phyloP scores from a whole-genome alignment of 495 filamentous ascomycete genomes.

The Tuber magnatum region DNA sequence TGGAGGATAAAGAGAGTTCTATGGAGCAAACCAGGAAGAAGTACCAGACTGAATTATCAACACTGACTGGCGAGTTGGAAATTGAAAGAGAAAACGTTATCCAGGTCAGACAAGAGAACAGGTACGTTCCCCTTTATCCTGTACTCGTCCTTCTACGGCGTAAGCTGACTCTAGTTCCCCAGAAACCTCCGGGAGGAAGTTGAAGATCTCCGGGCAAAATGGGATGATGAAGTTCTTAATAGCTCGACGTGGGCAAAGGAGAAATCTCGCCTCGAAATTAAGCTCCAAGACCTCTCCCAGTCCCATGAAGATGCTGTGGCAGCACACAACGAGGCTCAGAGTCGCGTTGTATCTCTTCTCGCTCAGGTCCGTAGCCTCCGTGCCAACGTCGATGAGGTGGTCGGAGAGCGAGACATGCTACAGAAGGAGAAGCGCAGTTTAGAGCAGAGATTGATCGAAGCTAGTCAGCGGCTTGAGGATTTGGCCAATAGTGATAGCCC shows the following conservation, averaged over 20 bases:
- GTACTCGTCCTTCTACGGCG: slow-evolving; percentile 42
- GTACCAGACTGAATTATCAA: slow-evolving; percentile 87
- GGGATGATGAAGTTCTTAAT: slow-evolving; percentile 98
- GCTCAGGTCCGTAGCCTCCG: slow-evolving; percentile 85
- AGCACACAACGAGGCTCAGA: slow-evolving; percentile 91
- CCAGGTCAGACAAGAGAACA: slow-evolving; percentile 50
- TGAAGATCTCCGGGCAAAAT: slow-evolving; percentile 89
- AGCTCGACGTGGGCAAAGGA: slow-evolving; percentile 98
- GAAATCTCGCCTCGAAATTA: slow-evolving; percentile 84
- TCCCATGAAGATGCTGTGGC: slow-evolving; percentile 87
- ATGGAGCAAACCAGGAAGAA: slow-evolving; percentile 98
- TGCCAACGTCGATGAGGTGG: slow-evolving; percentile 75
- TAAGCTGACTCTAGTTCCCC: slow-evolving; percentile 56
- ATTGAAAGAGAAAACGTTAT: slow-evolving; percentile 82
- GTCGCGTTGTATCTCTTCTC: slow-evolving; percentile 79
- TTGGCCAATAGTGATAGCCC: slow-evolving; percentile 79
- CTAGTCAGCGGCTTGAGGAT: slow-evolving; percentile 84
- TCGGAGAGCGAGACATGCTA: slow-evolving; percentile 75
- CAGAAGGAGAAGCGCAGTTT: slow-evolving; percentile 84
- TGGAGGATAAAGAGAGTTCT: slow-evolving; percentile 91
- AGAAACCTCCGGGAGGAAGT: slow-evolving; percentile 81
- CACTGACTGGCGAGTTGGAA: slow-evolving; percentile 82
- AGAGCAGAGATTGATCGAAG: slow-evolving; percentile 79
- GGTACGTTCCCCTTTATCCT: slow-evolving; percentile 13
- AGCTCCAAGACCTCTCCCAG: slow-evolving; percentile 77